Evolutionary conservation across 768 basidiomycete genomes (phyloP).

Genomic region (Tylopilus intermedius): DNA sequence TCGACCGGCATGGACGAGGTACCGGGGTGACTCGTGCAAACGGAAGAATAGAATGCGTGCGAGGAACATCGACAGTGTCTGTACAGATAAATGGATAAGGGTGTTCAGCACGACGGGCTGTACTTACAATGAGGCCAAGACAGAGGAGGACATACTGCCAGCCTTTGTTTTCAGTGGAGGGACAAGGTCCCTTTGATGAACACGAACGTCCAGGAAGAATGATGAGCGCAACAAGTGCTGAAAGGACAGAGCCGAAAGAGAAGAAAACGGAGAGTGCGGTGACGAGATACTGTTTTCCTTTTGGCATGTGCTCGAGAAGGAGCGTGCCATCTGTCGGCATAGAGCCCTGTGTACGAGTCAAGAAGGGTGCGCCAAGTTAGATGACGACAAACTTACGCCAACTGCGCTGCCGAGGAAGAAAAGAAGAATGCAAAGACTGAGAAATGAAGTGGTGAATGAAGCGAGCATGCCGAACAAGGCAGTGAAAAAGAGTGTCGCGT

Average conservation of each 20-base stretch:
- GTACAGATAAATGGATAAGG: conserved; percentile 5
- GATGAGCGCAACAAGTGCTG: conserved; percentile 73
- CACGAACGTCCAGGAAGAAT: conserved; percentile 78
- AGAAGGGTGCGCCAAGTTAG: neutral
- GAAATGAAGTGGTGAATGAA: conserved; percentile 67
- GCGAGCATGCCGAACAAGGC: conserved; percentile 81
- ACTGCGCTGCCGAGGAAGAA: conserved; percentile 92
- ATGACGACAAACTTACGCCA: conserved; percentile 54
- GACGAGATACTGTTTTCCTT: conserved; percentile 86
- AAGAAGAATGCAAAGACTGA: conserved; percentile 63
- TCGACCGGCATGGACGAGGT: conserved; percentile 84
- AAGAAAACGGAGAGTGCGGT: conserved; percentile 94
- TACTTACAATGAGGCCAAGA: conserved; percentile 78
- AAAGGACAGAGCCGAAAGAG: conserved; percentile 83
- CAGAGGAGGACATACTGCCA: conserved; percentile 83
- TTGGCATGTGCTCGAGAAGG: conserved; percentile 87
- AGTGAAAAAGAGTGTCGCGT: conserved; percentile 86
- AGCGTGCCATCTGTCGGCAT: conserved; percentile 98
- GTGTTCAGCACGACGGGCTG: conserved; percentile 1
- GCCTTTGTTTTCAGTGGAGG: conserved; percentile 67
- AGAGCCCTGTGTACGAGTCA: conserved; percentile 52
- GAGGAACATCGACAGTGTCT: conserved; percentile 87
- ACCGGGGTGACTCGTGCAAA: conserved; percentile 91
- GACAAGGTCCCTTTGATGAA: conserved; percentile 47
- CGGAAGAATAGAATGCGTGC: conserved; percentile 87